Conservation (phyloP, 73 alveolate genomes). For the Durusdinium trenchii region DNA sequence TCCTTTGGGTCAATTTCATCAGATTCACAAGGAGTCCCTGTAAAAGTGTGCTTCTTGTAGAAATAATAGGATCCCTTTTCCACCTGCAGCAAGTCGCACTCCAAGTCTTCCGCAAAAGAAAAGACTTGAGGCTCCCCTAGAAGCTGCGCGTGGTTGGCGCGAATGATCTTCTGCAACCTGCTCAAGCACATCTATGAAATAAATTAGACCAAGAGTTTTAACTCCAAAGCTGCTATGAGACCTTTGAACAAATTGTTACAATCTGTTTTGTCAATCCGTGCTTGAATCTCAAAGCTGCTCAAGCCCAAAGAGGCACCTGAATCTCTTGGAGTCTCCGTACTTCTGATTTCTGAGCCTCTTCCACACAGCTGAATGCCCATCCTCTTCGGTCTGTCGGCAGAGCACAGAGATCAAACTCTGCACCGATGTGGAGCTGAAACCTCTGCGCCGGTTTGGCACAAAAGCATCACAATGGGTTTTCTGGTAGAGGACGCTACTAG, state of each 20-base stretch:
- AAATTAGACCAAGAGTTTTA: no score
- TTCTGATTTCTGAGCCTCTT: not conserved
- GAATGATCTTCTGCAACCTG: conserved; percentile 31
- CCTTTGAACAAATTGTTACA: no score
- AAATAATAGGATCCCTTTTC: not conserved
- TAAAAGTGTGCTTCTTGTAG: not conserved
- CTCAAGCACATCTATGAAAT: no score
- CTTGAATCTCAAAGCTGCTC: no score
- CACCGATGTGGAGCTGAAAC: conserved; percentile 29
- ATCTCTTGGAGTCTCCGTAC: no score
- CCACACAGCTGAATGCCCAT: not conserved
- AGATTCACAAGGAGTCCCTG: not conserved
- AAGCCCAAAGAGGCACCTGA: no score
- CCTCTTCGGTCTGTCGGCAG: conserved; percentile 26
- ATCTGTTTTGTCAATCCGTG: no score
- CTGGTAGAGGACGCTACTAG: no score
- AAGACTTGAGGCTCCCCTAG: not conserved
- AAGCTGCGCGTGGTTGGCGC: conserved; percentile 4
- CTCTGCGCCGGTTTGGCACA: not conserved
- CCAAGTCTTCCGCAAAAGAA: conserved; percentile 7
- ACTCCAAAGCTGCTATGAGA: no score
- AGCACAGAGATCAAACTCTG: conserved; percentile 23
- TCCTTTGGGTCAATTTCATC: not conserved
- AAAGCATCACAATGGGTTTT: no score
- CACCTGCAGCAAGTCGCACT: conserved; percentile 5